Percentiles rank a stretch among this genome's conserved stretches.
Evolutionary conservation across 441 rosid species (phyloP).

Genomic region (California macrophylla): DNA sequence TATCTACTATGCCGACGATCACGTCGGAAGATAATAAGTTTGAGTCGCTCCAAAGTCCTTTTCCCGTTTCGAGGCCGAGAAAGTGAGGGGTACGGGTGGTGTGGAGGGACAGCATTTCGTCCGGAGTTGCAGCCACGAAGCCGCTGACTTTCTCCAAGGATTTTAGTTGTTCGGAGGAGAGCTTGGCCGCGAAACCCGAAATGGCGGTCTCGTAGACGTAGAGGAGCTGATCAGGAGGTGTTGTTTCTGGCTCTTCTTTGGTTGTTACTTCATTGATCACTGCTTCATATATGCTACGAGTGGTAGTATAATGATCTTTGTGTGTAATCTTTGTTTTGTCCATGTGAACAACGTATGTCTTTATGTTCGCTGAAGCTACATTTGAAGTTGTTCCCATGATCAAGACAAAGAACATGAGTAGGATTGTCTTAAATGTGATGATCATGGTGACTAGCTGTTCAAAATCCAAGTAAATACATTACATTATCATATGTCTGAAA

Average conservation of each 20-base stretch:
- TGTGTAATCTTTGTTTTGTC: slow-evolving; percentile 33
- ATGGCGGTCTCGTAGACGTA: slow-evolving; percentile 37
- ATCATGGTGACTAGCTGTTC: background rate
- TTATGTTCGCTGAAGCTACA: slow-evolving; percentile 29
- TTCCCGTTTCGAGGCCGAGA: slow-evolving; percentile 37
- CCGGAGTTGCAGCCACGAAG: slow-evolving; percentile 50
- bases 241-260: slow-evolving; percentile 18
- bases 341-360: slow-evolving; percentile 62
- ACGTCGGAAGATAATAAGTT: slow-evolving; percentile 33
- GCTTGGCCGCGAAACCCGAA: slow-evolving; percentile 62
- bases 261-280: slow-evolving; percentile 25
- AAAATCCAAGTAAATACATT: background rate
- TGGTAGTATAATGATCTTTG: slow-evolving; percentile 17
- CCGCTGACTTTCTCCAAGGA: slow-evolving; percentile 41
- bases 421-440: background rate
- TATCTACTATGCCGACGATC: slow-evolving; percentile 47
- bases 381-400: background rate
- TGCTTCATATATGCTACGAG: slow-evolving; percentile 26
- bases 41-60: slow-evolving; percentile 33
- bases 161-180: slow-evolving; percentile 42
- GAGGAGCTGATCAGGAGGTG: slow-evolving; percentile 32
- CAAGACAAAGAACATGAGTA: background rate
- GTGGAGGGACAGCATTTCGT: slow-evolving; percentile 53
- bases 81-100: slow-evolving; percentile 44
- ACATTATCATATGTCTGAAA: too few species aligned